These are phyloP conservation scores for Russula sp. DNA, from an alignment of 768 basidiomycete species.

Conservation along the genomic window DNA sequence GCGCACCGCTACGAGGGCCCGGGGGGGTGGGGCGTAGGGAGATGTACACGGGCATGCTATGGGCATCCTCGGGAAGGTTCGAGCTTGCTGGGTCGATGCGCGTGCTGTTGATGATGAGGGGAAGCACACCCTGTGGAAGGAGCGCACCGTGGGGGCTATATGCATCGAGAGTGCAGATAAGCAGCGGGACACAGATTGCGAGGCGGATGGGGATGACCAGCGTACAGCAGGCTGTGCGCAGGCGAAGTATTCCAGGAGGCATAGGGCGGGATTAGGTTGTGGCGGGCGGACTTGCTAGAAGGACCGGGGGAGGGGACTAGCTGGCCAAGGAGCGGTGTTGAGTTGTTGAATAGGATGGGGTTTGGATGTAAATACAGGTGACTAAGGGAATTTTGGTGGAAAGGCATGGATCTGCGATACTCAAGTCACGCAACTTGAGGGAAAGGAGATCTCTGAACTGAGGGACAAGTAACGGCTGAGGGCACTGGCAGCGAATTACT, in stretches of 20 bases:
- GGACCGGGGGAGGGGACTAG: not conserved
- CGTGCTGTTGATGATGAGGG: not conserved
- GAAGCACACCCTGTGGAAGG: not conserved
- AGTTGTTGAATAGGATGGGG: not conserved
- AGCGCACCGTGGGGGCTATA: slow-evolving; percentile 10
- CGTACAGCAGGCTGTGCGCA: slow-evolving; percentile 18
- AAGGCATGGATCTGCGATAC: not conserved
- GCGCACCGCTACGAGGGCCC: not conserved
- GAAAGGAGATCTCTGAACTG: no score
- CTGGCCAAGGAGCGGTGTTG: not conserved
- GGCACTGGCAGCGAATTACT: no score
- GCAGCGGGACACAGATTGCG: slow-evolving; percentile 21
- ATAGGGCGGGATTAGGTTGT: slow-evolving; percentile 6
- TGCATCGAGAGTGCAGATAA: slow-evolving; percentile 19
- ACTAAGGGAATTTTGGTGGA: not conserved
- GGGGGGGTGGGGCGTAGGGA: not conserved
- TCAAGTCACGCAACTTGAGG: no score
- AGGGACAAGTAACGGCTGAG: no score
- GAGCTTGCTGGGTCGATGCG: not conserved
- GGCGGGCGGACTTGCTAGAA: not conserved
- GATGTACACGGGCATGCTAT: not conserved
- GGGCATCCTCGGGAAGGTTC: slow-evolving; percentile 2
- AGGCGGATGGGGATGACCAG: slow-evolving; percentile 22
- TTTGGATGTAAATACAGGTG: not conserved
- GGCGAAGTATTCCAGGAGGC: slow-evolving; percentile 18